Base-by-base conservation (phyloP, 139 green algal genomes). In the Medakamo hakoo region DNA sequence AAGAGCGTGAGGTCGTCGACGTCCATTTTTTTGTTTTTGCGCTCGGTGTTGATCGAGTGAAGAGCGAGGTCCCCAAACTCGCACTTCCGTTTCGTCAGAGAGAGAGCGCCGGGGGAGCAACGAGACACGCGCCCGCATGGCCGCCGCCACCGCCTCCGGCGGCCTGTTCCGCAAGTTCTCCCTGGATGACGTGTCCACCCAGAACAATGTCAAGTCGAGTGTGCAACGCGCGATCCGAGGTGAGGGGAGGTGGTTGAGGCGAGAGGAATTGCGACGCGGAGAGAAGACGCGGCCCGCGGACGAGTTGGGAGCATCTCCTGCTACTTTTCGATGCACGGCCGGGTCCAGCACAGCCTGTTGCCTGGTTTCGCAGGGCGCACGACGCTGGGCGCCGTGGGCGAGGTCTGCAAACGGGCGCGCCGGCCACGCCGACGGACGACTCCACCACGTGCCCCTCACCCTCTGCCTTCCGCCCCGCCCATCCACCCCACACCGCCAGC, bases 201-300 rank as follows among this genome's bases (percentile, higher is more conserved):
- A 74, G 14, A 85, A 78, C 27, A 80, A 88, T 65, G 83, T 95
- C 48, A 96, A 96, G 67, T 86, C 85, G 0, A 94, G 84, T 18
- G 81, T 95, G 5, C 83, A 87, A 29, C 58, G 89, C 40, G 83
- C 80, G 58, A 94, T 96, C 28, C 67, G 87, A 67, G 75, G 85
- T 90, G 60, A 66, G 81, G 24, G 18, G 23, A 30, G 24, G 4
- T 30, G 23, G 23, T 22, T 40, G 18, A 63, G 22, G 26, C 31
- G 3, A n/a, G 23, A 30, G 22, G 28, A 20, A 9, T 28, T 22
- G 48, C 25, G 28, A 55, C 19, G 3, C 22, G 49, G 56, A 23
- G 5, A 52, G n/a, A n/a, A n/a, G n/a, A n/a, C n/a, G n/a, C n/a
- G n/a, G n/a, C n/a, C n/a, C n/a, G n/a, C n/a, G n/a, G n/a, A n/a